Evolutionary conservation across 2,329 filamentous ascomycete species (phyloP), one percentile per base, ranked within the genome.

Genomic region (Didymella pinodella): DNA sequence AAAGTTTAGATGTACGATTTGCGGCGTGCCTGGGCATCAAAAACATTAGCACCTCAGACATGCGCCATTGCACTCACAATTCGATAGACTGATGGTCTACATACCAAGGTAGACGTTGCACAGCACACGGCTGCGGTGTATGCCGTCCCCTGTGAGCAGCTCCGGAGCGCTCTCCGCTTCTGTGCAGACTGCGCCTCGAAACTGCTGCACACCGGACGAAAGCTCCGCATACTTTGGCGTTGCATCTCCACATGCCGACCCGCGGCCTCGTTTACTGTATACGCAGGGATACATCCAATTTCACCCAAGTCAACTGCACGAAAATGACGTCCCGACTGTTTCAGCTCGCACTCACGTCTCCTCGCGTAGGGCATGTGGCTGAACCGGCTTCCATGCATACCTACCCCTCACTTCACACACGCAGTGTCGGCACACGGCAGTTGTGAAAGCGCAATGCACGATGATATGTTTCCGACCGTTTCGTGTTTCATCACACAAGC

Each of bases 391-490:
- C 20, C 10, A n/a, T 20, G n/a, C 14, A 28, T 10, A 47, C 28
- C 11, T 51, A 45, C 44, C 36, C 54, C 48, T 57, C 44, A 49
- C 14, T 26, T 50, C 10, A n/a, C 14, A 18, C 20, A 41, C 10
- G 22, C 7, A 18, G 26, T 11, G n/a, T 43, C 28, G 51, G 45
- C 31, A 46, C 31, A 29, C 5, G 28, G 34, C 48, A 34, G 29
- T 46, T 29, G 22, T 40, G 31, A 18, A 44, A 10, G 32, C 40
- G 25, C 32, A 31, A 25, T 49, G 55, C 36, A 57, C 36, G 36
- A 18, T 57, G 31, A 18, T 48, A 44, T 52, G 14, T 57, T 48
- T 44, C 55, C 45, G 49, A 49, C 38, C 49, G 49, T 48, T 58
- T 49, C 31, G 44, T 49, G 40, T 49, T 50, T 56, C 54, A 56